A percentile compares a stretch with the other conserved stretches of the same genome.
phyloP scores from a whole-genome alignment of 768 basidiomycete genomes.

The Gymnopilus junonius region DNA sequence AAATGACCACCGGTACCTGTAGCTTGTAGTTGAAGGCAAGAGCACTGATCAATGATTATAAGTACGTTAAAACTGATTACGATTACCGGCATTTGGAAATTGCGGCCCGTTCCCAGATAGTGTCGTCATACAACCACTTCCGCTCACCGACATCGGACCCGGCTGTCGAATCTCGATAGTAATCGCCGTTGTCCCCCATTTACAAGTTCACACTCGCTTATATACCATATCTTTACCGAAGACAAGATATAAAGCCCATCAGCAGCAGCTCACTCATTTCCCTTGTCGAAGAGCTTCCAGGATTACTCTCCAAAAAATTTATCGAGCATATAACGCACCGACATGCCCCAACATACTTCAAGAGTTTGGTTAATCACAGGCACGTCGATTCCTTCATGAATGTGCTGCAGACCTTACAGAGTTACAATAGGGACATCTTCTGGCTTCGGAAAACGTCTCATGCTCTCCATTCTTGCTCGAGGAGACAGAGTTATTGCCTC shows the following conservation, averaged over 20 bases:
- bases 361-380: slow-evolving; percentile 39
- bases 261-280: not conserved
- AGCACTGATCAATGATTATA: too few species aligned
- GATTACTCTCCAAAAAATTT: not conserved
- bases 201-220: not conserved
- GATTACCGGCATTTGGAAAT: too few species aligned
- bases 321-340: not conserved
- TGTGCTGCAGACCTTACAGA: not conserved
- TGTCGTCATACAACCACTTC: not conserved
- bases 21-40: too few species aligned
- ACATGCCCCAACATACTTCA: not conserved
- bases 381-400: not conserved
- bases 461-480: slow-evolving; percentile 46
- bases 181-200: not conserved
- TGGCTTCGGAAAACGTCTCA: slow-evolving; percentile 61
- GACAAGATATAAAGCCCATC: not conserved
- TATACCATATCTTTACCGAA: not conserved
- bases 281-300: not conserved
- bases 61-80: too few species aligned
- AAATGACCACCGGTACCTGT: too few species aligned
- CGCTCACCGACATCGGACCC: not conserved
- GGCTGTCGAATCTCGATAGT: not conserved
- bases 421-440: slow-evolving; percentile 52
- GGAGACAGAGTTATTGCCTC: slow-evolving; percentile 71
- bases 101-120: not conserved